Percentiles rank a stretch among this genome's conserved stretches.
These are phyloP conservation scores for Fusarium caatingaense DNA, from an alignment of 2,329 filamentous ascomycete species.

Conservation along the genomic window DNA sequence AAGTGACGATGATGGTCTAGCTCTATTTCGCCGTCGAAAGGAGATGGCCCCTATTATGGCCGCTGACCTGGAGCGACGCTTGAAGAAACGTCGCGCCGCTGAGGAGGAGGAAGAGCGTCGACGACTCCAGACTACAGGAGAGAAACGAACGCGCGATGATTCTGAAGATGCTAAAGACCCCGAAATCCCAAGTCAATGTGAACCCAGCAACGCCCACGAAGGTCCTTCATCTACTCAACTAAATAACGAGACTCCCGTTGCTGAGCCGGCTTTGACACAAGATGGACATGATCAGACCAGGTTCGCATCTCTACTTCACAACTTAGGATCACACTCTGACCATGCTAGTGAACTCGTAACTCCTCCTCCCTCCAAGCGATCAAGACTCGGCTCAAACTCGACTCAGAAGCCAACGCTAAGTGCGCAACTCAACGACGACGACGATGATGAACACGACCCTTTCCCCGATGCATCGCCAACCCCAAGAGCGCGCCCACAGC, in stretches of 20 bases:
- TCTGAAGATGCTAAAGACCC: constrained; percentile 22
- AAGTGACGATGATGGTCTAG: constrained; percentile 53
- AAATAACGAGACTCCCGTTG: constrained; percentile 2
- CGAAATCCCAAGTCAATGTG: not conserved
- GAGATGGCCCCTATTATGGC: constrained; percentile 60
- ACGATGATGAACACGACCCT: constrained; percentile 17
- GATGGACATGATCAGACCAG: constrained; percentile 31
- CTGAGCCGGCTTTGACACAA: constrained; percentile 27
- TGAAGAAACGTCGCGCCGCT: constrained; percentile 40
- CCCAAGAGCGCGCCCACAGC: constrained; percentile 23
- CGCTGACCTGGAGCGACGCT: constrained; percentile 54
- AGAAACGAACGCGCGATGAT: constrained; percentile 41
- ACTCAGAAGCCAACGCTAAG: constrained; percentile 31
- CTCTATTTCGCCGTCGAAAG: constrained; percentile 63
- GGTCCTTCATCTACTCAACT: not conserved
- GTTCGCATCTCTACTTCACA: constrained; percentile 29
- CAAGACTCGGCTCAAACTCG: constrained; percentile 42
- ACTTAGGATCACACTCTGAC: constrained; percentile 23
- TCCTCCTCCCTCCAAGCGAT: constrained; percentile 55
- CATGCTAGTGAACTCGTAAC: constrained; percentile 49
- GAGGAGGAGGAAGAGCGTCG: constrained; percentile 36
- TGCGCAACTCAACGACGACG: constrained; percentile 19
- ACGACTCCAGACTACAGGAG: constrained; percentile 21
- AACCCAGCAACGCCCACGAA: not conserved
- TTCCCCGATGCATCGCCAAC: constrained; percentile 42